A percentile compares a stretch with the other conserved stretches of the same genome.
These are phyloP conservation scores for Candida multigemmis DNA, from an alignment of 805 yeast species.

Conservation along the genomic window DNA sequence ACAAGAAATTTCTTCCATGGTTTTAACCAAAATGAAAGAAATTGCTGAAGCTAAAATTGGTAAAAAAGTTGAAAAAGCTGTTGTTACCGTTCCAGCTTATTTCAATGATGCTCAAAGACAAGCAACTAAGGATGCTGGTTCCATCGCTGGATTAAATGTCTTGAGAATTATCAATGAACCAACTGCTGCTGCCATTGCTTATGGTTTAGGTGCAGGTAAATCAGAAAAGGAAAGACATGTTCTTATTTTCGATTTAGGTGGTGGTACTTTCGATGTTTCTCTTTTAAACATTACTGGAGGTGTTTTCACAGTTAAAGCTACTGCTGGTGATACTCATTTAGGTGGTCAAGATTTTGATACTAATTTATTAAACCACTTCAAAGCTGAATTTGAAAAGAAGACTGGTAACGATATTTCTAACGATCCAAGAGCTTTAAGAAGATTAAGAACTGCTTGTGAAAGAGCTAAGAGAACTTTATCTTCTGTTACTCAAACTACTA, in stretches of 20 bases:
- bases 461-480: conserved; percentile 44
- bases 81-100: conserved; percentile 42
- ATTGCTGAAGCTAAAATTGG: conserved; percentile 90
- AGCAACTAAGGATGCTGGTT: conserved; percentile 45
- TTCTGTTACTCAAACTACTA: conserved; percentile 41
- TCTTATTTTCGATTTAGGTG: conserved; percentile 91
- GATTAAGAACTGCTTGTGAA: conserved; percentile 45
- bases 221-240: conserved; percentile 55
- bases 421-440: conserved; percentile 41
- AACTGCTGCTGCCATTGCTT: conserved; percentile 96
- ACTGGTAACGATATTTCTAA: conserved; percentile 37
- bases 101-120: conserved; percentile 43
- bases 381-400: conserved; percentile 38
- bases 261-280: conserved; percentile 97
- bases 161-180: conserved; percentile 42
- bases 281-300: conserved; percentile 88
- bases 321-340: conserved; percentile 50
- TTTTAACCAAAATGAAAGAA: conserved; percentile 44
- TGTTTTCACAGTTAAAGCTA: conserved; percentile 93
- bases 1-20: conserved; percentile 41
- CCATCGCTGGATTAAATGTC: conserved; percentile 42
- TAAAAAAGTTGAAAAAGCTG: conserved; percentile 52
- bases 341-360: conserved; percentile 47
- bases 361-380: conserved; percentile 40
- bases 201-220: conserved; percentile 79